phyloP scores from a whole-genome alignment of 2,329 filamentous ascomycete species.

The Clonostachys solani region DNA sequence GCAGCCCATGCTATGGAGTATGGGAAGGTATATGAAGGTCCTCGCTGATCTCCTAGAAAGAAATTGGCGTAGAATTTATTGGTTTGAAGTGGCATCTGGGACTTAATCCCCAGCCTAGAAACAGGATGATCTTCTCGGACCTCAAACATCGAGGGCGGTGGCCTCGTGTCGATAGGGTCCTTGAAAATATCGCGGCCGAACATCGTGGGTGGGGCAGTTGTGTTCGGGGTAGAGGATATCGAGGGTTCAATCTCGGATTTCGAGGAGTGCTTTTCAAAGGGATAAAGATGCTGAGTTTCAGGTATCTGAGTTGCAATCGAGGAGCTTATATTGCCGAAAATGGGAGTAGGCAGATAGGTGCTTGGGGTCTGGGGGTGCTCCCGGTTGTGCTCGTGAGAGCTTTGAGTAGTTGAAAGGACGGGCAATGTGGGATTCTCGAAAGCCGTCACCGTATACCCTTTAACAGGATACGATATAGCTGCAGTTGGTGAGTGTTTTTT shows the following conservation, averaged over 20 bases:
- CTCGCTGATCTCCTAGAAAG: slow-evolving; percentile 68
- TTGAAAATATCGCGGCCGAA: slow-evolving; percentile 47
- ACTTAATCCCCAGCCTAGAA: slow-evolving; percentile 43
- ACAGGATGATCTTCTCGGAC: slow-evolving; percentile 54
- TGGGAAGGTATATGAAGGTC: slow-evolving; percentile 70
- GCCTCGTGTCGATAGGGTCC: slow-evolving; percentile 45
- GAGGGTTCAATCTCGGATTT: not conserved
- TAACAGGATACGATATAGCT: no score
- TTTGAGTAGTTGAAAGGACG: no score
- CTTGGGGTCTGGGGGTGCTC: no score
- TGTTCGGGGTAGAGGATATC: not conserved
- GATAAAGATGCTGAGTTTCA: not conserved
- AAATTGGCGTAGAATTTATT: slow-evolving; percentile 84
- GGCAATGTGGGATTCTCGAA: no score
- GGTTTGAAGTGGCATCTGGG: slow-evolving; percentile 54
- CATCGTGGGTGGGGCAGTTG: slow-evolving; percentile 9
- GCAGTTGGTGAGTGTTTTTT: no score
- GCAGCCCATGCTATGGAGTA: slow-evolving; percentile 67
- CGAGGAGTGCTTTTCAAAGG: not conserved
- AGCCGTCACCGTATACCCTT: no score
- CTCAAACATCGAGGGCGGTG: slow-evolving; percentile 43
- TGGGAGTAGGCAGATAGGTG: no score
- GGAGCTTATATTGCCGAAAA: no score
- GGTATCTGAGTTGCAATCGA: not conserved
- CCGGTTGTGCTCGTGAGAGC: no score